Percentiles rank a stretch among this genome's conserved stretches.
These are phyloP conservation scores for Saprolegnia diclina DNA, from an alignment of 352 stramenopile genomes.

Conservation along the genomic window DNA sequence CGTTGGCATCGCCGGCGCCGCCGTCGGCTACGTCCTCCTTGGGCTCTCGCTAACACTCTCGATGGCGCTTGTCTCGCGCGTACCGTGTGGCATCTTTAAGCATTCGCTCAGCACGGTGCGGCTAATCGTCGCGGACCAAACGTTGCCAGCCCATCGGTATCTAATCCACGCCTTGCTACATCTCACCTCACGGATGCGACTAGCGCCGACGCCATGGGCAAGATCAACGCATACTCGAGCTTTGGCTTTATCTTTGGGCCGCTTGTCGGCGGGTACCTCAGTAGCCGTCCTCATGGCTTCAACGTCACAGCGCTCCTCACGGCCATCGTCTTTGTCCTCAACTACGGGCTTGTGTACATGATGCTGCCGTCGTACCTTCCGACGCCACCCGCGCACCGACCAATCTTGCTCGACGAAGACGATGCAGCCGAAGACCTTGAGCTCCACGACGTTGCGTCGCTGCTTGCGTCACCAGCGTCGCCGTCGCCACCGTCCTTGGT, in stretches of 20 bases:
- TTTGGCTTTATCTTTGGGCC: slow-evolving; percentile 74
- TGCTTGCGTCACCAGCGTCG: neutral
- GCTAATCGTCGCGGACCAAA: slow-evolving; percentile 56
- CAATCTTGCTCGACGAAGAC: neutral
- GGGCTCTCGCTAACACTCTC: slow-evolving; percentile 73
- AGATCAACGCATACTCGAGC: slow-evolving; percentile 63
- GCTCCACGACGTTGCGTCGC: neutral
- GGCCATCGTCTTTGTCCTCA: slow-evolving; percentile 54
- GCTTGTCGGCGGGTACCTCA: slow-evolving; percentile 61
- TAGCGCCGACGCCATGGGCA: slow-evolving; percentile 48
- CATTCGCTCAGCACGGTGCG: slow-evolving; percentile 78
- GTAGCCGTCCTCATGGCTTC: slow-evolving; percentile 61
- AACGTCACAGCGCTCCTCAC: slow-evolving; percentile 77
- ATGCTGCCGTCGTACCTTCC: neutral
- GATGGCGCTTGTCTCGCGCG: slow-evolving; percentile 65
- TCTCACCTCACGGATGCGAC: neutral
- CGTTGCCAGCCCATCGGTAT: slow-evolving; percentile 30
- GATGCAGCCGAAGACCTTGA: slow-evolving; percentile 2
- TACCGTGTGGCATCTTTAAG: slow-evolving; percentile 72
- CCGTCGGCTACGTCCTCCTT: slow-evolving; percentile 60
- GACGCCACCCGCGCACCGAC: neutral
- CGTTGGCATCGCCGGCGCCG: slow-evolving; percentile 53
- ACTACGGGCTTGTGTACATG: slow-evolving; percentile 53
- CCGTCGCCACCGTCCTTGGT: slow-evolving; percentile 26
- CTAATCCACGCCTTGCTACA: neutral